A percentile compares a stretch with the other conserved stretches of the same genome.
These are phyloP conservation scores for Stentor roeselii DNA, from an alignment of 73 alveolate species.

Conservation along the genomic window DNA sequence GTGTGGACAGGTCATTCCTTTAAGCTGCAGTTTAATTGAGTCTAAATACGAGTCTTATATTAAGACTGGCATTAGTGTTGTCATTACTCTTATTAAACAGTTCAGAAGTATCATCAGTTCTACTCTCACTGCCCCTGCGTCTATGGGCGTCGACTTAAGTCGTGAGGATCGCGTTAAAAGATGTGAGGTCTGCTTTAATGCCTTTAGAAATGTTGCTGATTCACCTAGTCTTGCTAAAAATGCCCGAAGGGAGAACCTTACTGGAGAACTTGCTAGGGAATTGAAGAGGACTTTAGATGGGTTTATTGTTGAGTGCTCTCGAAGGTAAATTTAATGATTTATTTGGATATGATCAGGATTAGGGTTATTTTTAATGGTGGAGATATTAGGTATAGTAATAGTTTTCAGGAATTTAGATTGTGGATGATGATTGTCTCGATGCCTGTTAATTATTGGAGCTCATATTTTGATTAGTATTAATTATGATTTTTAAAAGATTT, in stretches of 20 bases:
- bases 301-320: neutral
- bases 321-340: neutral
- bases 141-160: slow-evolving; percentile 56
- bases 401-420: too few species aligned
- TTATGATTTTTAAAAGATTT: too few species aligned
- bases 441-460: too few species aligned
- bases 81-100: slow-evolving; percentile 36
- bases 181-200: slow-evolving; percentile 35
- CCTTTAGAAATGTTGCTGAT: neutral
- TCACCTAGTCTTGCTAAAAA: neutral
- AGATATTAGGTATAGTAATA: too few species aligned
- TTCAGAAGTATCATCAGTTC: slow-evolving; percentile 20
- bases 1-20: slow-evolving; percentile 38
- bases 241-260: neutral
- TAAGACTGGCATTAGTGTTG: slow-evolving; percentile 49
- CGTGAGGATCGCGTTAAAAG: slow-evolving; percentile 60
- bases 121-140: slow-evolving; percentile 39
- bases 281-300: neutral
- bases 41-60: slow-evolving; percentile 61
- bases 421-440: too few species aligned
- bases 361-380: too few species aligned
- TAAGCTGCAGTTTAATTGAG: slow-evolving; percentile 31
- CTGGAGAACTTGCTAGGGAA: slow-evolving; percentile 13
- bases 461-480: too few species aligned
- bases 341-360: too few species aligned